phyloP scores from a whole-genome alignment of 2,329 filamentous ascomycete genomes.

The Fusarium foetens region DNA sequence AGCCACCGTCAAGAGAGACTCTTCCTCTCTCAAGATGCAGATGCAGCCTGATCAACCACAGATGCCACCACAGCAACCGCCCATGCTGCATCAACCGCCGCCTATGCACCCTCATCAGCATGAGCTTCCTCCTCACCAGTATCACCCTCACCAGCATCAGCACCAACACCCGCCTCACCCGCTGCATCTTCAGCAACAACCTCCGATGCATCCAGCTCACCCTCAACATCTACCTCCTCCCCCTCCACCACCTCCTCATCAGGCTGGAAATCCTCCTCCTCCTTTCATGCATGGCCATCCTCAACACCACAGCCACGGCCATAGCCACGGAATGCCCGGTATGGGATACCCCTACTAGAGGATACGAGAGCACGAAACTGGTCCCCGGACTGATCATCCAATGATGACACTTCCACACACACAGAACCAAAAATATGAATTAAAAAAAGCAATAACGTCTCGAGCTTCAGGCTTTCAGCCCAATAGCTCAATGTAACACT shows the following conservation, averaged over 20 bases:
- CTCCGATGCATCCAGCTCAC: slow-evolving; percentile 30
- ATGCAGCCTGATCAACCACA: slow-evolving; percentile 34
- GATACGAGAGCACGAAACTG: background rate
- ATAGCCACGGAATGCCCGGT: slow-evolving; percentile 40
- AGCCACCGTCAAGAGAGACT: slow-evolving; percentile 48
- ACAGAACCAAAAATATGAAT: background rate
- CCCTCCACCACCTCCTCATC: slow-evolving; percentile 38
- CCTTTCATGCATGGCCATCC: slow-evolving; percentile 40
- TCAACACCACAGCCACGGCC: slow-evolving; percentile 21
- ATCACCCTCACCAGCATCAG: slow-evolving; percentile 31
- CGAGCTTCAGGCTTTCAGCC: background rate
- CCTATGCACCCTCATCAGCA: slow-evolving; percentile 30
- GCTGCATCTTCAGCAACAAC: slow-evolving; percentile 19
- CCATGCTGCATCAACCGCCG: slow-evolving; percentile 32
- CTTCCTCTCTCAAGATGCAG: slow-evolving; percentile 40
- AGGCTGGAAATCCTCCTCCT: slow-evolving; percentile 28
- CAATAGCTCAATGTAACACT: slow-evolving; percentile 25
- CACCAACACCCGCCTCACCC: slow-evolving; percentile 31
- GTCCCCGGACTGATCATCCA: background rate
- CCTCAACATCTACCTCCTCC: slow-evolving; percentile 35
- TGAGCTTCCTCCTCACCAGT: slow-evolving; percentile 20
- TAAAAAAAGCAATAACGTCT: slow-evolving; percentile 18
- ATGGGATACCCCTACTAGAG: slow-evolving; percentile 45
- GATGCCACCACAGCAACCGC: slow-evolving; percentile 25
- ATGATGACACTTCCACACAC: background rate